Base-by-base conservation (phyloP, 768 basidiomycete species). In the Rhodosporidiobolus odoratus region DNA sequence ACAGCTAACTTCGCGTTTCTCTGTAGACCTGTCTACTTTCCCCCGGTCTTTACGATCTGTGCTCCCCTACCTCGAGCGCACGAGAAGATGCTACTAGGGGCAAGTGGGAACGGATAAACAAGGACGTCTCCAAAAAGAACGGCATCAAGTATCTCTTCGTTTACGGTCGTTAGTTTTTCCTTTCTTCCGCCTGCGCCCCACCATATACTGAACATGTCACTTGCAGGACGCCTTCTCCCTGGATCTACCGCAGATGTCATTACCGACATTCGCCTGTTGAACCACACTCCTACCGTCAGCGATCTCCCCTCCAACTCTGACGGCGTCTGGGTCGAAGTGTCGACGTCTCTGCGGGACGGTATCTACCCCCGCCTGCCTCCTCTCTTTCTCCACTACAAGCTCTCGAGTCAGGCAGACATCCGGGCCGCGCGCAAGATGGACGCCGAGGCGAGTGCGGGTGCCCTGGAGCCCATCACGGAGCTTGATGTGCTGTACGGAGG, bases 81-180 rank as follows among this genome's bases (percentile, higher is more conserved):
- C 60, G 66, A 12, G 79, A 79, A 37, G 77, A 79, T 47, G 77
- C 77, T 19, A 48, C 70, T 15, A 77, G 79, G 35, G 83, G 83
- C 2, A 90, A 88, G 75, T 99, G 95, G 95, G 91, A 95, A 3
- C 86, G 89, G 21, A 88, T 99, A 19, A 86, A 86, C 47, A 84
- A 86, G 54, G 89, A 97, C 80, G 79, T 97, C 41, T 93, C 93
- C 77, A 73, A 82, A 41, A 82, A 85, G 84, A 82, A 80, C 78
- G 76, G 82, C 67, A 78, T 85, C 34, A 88, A 82, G 80, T 86
- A 83, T 75, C 79, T 90, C 86, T 91, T 71, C 77, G 85, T 79
- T 38, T 75, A 65, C 45, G 40, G 23, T 0, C 71, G 74, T 67
- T 17, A 17, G 62, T 52, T 6, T 6, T 21, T 7, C 30, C 25